A percentile compares a stretch with the other conserved stretches of the same genome.
Conservation (phyloP, 2,329 filamentous ascomycete species). For the Colletotrichum shisoi region DNA sequence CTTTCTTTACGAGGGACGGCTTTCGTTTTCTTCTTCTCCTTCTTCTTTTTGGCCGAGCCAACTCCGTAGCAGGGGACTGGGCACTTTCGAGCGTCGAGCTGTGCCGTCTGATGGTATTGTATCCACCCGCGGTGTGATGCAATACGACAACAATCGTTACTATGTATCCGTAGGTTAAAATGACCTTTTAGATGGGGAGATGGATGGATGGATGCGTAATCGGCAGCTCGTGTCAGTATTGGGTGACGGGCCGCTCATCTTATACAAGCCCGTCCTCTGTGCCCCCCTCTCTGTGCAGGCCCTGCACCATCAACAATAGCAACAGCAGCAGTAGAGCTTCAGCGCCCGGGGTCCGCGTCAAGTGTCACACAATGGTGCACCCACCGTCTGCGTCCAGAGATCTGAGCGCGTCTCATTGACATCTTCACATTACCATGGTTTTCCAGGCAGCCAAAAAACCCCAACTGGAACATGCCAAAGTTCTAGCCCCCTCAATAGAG, state of each 20-base stretch:
- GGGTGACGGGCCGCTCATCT: background rate
- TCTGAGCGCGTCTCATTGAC: slow-evolving; percentile 10
- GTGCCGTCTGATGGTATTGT: too few species aligned
- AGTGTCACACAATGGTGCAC: slow-evolving; percentile 4
- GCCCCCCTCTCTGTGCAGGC: background rate
- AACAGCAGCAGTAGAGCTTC: background rate
- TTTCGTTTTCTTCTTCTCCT: too few species aligned
- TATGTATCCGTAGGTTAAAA: too few species aligned
- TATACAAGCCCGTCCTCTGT: background rate
- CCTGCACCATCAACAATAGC: background rate
- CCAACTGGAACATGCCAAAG: background rate
- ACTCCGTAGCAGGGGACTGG: background rate
- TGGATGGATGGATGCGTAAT: background rate
- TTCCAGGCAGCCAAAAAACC: background rate
- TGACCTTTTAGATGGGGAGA: background rate
- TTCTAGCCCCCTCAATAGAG: background rate
- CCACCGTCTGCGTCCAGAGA: slow-evolving; percentile 2
- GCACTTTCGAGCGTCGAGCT: background rate
- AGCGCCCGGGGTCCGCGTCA: slow-evolving; percentile 3
- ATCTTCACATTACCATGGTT: too few species aligned
- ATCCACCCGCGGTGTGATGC: too few species aligned
- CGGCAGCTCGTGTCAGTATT: background rate
- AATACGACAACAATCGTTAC: too few species aligned
- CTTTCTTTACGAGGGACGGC: slow-evolving; percentile 6
- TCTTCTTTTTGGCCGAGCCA: too few species aligned